Evolutionary conservation across 2,329 filamentous ascomycete genomes (phyloP).

Genomic region (Plenodomus lindquistii): DNA sequence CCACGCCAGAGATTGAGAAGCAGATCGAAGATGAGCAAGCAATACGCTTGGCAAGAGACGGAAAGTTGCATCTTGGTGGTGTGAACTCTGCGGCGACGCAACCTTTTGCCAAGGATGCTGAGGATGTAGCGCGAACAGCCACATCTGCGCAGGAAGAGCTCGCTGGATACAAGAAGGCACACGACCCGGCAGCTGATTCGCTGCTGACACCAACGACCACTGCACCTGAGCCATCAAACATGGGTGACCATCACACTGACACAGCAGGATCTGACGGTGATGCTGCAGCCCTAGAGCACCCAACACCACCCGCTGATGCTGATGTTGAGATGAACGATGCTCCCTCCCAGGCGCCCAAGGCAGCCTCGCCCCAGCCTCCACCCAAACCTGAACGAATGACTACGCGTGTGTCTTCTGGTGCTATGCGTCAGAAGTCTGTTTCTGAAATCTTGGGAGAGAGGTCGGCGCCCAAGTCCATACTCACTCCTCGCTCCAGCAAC

Average conservation of each 20-base stretch:
- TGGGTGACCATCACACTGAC: conserved; percentile 29
- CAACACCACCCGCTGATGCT: conserved; percentile 41
- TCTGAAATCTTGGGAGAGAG: conserved; percentile 71
- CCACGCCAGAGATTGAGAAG: conserved; percentile 63
- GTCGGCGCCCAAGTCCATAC: conserved; percentile 50
- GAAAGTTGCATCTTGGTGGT: conserved; percentile 32
- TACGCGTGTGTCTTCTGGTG: conserved; percentile 70
- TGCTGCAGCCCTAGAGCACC: conserved; percentile 28
- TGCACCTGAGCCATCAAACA: conserved; percentile 33
- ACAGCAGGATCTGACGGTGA: conserved; percentile 2
- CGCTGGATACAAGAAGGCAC: conserved; percentile 12
- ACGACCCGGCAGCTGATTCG: conserved; percentile 34
- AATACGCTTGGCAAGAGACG: conserved; percentile 41
- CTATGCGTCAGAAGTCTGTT: conserved; percentile 72
- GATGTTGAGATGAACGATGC: conserved; percentile 42
- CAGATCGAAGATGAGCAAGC: conserved; percentile 59
- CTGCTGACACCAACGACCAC: conserved; percentile 43
- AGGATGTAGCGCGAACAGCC: conserved; percentile 18
- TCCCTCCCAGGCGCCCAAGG: conserved; percentile 6
- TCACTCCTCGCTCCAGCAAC: conserved; percentile 42
- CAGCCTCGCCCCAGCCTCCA: conserved; percentile 27
- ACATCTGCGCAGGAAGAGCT: conserved; percentile 7
- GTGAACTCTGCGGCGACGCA: conserved; percentile 10
- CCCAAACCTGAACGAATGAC: conserved; percentile 60
- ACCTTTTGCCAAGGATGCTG: conserved; percentile 30